Evolutionary conservation across 768 basidiomycete genomes (phyloP).

Genomic region (Boletus sp.): DNA sequence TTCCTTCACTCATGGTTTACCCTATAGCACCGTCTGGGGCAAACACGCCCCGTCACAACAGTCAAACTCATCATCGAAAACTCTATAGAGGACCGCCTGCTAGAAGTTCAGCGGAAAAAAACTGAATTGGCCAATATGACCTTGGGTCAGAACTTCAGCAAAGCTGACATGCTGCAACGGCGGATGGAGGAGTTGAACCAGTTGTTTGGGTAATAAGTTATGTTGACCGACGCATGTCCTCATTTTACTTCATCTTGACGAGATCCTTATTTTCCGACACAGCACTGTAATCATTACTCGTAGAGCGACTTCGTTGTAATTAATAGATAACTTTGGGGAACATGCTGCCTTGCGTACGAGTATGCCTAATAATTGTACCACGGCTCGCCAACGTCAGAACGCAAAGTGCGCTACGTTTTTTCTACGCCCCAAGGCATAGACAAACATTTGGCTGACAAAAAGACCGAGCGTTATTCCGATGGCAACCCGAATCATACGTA

Average conservation of each 20-base stretch:
- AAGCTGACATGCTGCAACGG: slow-evolving; percentile 82
- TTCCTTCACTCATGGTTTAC: neutral
- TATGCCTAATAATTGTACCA: neutral
- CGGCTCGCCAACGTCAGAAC: slow-evolving; percentile 45
- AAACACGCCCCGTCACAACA: slow-evolving; percentile 87
- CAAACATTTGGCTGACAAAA: slow-evolving; percentile 73
- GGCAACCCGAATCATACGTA: slow-evolving; percentile 82
- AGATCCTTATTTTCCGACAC: slow-evolving; percentile 19
- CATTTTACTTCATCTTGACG: slow-evolving; percentile 16
- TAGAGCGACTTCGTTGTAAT: slow-evolving; percentile 33
- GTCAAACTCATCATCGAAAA: slow-evolving; percentile 93
- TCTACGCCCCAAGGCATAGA: slow-evolving; percentile 72
- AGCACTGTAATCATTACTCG: slow-evolving; percentile 31
- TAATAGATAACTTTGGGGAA: slow-evolving; percentile 21
- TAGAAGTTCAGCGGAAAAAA: slow-evolving; percentile 95
- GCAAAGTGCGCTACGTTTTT: slow-evolving; percentile 76
- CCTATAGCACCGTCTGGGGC: slow-evolving; percentile 88
- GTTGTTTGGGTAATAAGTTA: slow-evolving; percentile 56
- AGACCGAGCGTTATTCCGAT: slow-evolving; percentile 85
- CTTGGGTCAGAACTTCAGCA: slow-evolving; percentile 81
- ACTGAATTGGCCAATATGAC: slow-evolving; percentile 94
- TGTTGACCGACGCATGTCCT: slow-evolving; percentile 17
- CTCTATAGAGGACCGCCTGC: slow-evolving; percentile 88
- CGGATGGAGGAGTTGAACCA: slow-evolving; percentile 86
- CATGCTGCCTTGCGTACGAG: neutral